Percentiles rank a stretch among this genome's conserved stretches.
phyloP scores from a whole-genome alignment of 1,284 basidiomycete species.

The Inonotus obliquus region DNA sequence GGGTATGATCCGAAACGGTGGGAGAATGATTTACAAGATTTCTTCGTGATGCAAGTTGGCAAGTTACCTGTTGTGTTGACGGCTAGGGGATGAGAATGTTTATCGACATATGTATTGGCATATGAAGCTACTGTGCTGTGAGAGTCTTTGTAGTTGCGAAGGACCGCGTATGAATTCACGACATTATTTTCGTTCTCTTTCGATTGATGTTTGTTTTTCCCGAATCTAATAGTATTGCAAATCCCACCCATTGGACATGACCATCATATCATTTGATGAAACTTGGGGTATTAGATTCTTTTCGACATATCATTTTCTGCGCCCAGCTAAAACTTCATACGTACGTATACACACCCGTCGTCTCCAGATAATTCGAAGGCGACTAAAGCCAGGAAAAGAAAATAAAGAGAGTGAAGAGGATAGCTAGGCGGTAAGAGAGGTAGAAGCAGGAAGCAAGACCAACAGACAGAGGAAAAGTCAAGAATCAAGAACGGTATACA shows the following conservation, averaged over 20 bases:
- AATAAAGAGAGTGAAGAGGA: too few relatives aligned
- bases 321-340: not conserved
- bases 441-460: not conserved
- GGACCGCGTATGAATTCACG: not conserved
- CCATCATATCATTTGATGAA: not conserved
- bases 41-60: conserved; percentile 28
- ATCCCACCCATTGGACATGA: not conserved
- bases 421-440: too few relatives aligned
- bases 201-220: not conserved
- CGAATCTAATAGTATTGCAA: too few relatives aligned
- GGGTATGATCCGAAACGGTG: conserved; percentile 27
- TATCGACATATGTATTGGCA: too few relatives aligned
- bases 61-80: conserved; percentile 23
- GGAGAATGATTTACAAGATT: conserved; percentile 28
- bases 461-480: not conserved
- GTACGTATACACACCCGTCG: not conserved
- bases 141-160: too few relatives aligned
- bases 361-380: not conserved
- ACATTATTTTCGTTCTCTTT: not conserved
- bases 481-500: too few relatives aligned
- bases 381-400: not conserved
- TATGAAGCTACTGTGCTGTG: too few relatives aligned
- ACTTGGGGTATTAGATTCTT: conserved; percentile 3
- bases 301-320: conserved; percentile 1
- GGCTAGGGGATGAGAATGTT: not conserved